phyloP scores from a whole-genome alignment of 2,329 filamentous ascomycete species.

The Cladophialophora psammophila region DNA sequence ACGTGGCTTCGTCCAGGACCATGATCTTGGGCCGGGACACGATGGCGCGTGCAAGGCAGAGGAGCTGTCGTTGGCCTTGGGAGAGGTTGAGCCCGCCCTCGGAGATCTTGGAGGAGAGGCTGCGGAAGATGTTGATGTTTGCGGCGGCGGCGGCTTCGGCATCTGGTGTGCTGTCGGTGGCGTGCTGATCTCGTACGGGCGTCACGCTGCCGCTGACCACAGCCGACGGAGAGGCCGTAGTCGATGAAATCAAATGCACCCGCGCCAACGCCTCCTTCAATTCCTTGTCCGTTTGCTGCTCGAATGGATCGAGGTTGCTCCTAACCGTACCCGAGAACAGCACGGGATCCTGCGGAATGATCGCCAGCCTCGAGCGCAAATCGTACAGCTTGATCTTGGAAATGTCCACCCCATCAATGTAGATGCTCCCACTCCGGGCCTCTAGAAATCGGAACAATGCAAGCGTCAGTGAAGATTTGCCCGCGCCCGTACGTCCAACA shows the following conservation, averaged over 20 bases:
- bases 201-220: constrained; percentile 36
- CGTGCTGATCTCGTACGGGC: constrained; percentile 32
- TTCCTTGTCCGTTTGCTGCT: constrained; percentile 71
- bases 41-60: constrained; percentile 77
- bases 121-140: constrained; percentile 72
- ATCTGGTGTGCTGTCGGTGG: constrained; percentile 57
- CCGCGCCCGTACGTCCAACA: constrained; percentile 78
- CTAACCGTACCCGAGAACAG: constrained; percentile 81
- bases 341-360: constrained; percentile 84
- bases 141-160: constrained; percentile 47
- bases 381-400: constrained; percentile 73
- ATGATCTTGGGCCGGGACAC: constrained; percentile 76
- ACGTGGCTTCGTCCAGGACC: constrained; percentile 81
- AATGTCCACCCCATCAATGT: constrained; percentile 77
- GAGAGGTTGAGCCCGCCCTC: constrained; percentile 78
- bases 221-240: constrained; percentile 42
- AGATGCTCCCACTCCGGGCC: constrained; percentile 68
- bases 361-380: constrained; percentile 75
- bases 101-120: constrained; percentile 68
- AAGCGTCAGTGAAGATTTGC: constrained; percentile 77
- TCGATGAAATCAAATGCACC: constrained; percentile 69
- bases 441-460: constrained; percentile 81
- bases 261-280: constrained; percentile 73
- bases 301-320: constrained; percentile 78
- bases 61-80: constrained; percentile 77